A percentile compares a stretch with the other conserved stretches of the same genome.
Evolutionary conservation across 805 yeast species (phyloP).

Genomic region (Lipomyces spencermartinsiae): DNA sequence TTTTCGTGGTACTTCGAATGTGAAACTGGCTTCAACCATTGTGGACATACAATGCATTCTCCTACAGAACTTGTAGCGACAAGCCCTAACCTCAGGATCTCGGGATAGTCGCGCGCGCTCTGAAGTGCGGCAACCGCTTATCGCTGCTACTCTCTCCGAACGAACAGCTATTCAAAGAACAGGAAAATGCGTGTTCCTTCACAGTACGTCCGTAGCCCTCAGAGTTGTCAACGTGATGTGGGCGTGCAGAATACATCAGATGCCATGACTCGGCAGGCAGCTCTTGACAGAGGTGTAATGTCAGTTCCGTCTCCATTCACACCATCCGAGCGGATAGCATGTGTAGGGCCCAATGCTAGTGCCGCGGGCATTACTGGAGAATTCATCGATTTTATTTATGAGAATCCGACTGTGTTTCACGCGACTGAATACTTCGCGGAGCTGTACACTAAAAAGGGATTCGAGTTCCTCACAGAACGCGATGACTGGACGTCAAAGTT

Average conservation of each 20-base stretch:
- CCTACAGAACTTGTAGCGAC: too few species aligned
- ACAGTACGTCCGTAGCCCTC: background rate
- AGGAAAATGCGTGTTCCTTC: background rate
- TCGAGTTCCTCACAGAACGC: conserved; percentile 67
- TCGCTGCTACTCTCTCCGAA: too few species aligned
- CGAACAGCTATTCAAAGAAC: background rate
- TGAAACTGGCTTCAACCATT: too few species aligned
- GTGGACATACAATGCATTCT: too few species aligned
- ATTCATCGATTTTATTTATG: conserved; percentile 25
- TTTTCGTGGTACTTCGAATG: too few species aligned
- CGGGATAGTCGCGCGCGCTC: too few species aligned
- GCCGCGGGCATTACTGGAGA: conserved; percentile 12
- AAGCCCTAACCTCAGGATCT: too few species aligned
- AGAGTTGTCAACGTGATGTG: background rate
- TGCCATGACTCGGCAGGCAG: background rate
- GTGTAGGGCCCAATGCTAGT: conserved; percentile 6
- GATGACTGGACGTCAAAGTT: conserved; percentile 54
- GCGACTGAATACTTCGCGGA: conserved; percentile 71
- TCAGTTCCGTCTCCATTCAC: too few species aligned
- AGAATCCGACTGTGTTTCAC: conserved; percentile 58
- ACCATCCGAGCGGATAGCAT: conserved; percentile 1
- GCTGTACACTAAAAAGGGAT: conserved; percentile 61
- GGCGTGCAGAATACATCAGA: background rate
- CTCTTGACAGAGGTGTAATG: background rate
- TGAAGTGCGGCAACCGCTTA: too few species aligned